Evolutionary conservation across 495 filamentous ascomycete species (phyloP).

Genomic region (Daldinia decipiens): DNA sequence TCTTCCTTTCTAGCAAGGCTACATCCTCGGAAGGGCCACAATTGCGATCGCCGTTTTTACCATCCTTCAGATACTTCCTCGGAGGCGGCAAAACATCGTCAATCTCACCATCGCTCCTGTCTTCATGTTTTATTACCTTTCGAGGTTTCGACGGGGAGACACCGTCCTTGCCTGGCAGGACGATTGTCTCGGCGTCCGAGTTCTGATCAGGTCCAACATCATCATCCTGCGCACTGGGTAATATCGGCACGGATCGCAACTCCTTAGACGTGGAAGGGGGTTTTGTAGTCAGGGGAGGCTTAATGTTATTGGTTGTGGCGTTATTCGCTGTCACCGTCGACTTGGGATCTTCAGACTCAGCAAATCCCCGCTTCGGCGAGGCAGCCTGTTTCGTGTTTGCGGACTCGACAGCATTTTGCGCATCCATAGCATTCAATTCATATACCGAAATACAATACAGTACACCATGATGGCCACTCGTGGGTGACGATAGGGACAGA

Average conservation of each 20-base stretch:
- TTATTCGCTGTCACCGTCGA: constrained; percentile 50
- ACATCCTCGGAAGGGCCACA: constrained; percentile 47
- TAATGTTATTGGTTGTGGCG: constrained; percentile 37
- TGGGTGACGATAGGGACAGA: constrained; percentile 46
- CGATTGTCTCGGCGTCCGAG: constrained; percentile 85
- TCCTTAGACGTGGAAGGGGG: constrained; percentile 30
- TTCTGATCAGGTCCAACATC: constrained; percentile 65
- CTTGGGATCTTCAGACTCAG: constrained; percentile 54
- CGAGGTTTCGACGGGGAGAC: constrained; percentile 73
- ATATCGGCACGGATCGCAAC: constrained; percentile 23
- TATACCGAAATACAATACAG: constrained; percentile 54
- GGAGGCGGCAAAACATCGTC: constrained; percentile 47
- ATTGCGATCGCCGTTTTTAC: constrained; percentile 46
- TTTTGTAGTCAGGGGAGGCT: constrained; percentile 30
- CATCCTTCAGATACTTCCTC: constrained; percentile 52
- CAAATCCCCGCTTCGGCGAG: constrained; percentile 59
- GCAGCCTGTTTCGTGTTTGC: constrained; percentile 63
- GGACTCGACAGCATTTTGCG: constrained; percentile 68
- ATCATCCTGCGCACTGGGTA: constrained; percentile 49
- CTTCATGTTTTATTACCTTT: constrained; percentile 77
- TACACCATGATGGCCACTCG: constrained; percentile 65
- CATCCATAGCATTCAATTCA: constrained; percentile 68
- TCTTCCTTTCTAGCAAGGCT: constrained; percentile 57
- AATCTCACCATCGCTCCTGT: constrained; percentile 65
- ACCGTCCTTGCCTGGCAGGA: constrained; percentile 77